phyloP scores from a whole-genome alignment of 2,329 filamentous ascomycete genomes.

The Monosporascus sp. region DNA sequence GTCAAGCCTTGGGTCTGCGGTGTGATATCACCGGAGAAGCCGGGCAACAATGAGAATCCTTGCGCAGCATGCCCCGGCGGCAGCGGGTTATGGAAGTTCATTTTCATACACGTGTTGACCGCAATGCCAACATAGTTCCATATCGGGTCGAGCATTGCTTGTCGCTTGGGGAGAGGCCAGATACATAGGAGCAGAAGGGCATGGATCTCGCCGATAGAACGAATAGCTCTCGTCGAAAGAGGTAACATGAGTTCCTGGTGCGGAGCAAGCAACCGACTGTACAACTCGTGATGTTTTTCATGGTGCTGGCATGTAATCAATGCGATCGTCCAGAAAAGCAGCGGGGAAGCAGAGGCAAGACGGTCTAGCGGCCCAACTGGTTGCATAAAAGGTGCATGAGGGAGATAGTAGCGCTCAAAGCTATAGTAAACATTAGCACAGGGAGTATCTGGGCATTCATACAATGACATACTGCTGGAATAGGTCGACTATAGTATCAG shows the following conservation, averaged over 20 bases:
- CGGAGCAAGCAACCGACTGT: slow-evolving; percentile 3
- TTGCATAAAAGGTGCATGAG: slow-evolving; percentile 5
- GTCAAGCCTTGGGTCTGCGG: slow-evolving; percentile 4
- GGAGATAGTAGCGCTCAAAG: slow-evolving; percentile 6
- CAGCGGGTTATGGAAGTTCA: slow-evolving; percentile 1
- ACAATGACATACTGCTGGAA: slow-evolving; percentile 5
- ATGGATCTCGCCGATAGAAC: slow-evolving; percentile 9
- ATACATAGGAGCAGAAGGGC: slow-evolving; percentile 8
- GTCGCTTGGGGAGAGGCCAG: slow-evolving; percentile 5
- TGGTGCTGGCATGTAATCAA: slow-evolving; percentile 6
- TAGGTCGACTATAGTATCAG: slow-evolving; percentile 2
- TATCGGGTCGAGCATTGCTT: slow-evolving; percentile 1
- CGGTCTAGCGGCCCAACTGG: slow-evolving; percentile 2
- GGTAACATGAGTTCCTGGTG: too few relatives aligned
- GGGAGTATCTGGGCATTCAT: too few relatives aligned
- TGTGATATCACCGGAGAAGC: too few relatives aligned
- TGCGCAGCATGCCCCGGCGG: not conserved
- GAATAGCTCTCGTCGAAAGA: slow-evolving; percentile 5
- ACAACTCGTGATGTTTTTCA: slow-evolving; percentile 1
- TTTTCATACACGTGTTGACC: slow-evolving; percentile 6
- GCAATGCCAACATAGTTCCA: slow-evolving; percentile 11
- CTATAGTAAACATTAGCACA: slow-evolving; percentile 5
- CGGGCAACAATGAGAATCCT: not conserved
- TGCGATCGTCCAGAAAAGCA: slow-evolving; percentile 10
- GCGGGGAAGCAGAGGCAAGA: slow-evolving; percentile 2